Evolutionary conservation across 2,329 filamentous ascomycete species (phyloP).

Genomic region (Dactylellina cionopaga): DNA sequence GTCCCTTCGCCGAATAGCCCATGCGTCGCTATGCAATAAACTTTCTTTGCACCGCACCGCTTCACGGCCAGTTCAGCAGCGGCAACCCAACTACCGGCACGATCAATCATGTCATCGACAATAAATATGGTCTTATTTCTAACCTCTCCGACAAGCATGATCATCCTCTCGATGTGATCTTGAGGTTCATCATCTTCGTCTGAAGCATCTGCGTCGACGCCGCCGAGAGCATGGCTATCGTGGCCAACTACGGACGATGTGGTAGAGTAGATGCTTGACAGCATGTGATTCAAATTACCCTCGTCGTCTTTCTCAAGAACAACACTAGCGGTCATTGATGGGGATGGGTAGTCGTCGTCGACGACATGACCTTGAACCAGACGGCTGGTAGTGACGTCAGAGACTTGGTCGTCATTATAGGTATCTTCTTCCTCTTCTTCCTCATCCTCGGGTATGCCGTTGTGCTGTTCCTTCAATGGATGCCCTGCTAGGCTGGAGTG

Average conservation of each 20-base stretch:
- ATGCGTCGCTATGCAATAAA: constrained; percentile 97
- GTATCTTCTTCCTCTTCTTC: constrained; percentile 63
- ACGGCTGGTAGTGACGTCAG: constrained; percentile 89
- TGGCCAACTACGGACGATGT: constrained; percentile 77
- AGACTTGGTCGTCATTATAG: constrained; percentile 82
- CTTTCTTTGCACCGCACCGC: constrained; percentile 86
- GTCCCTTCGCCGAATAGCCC: constrained; percentile 91
- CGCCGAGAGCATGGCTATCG: constrained; percentile 77
- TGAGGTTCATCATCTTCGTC: constrained; percentile 95
- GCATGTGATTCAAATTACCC: constrained; percentile 82
- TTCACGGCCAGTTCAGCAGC: constrained; percentile 97
- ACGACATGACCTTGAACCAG: constrained; percentile 95
- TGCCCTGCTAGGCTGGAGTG: constrained; percentile 28
- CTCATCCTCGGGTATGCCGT: constrained; percentile 35
- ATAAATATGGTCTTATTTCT: constrained; percentile 88
- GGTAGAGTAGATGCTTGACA: constrained; percentile 79
- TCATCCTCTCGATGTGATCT: constrained; percentile 86
- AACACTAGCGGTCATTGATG: constrained; percentile 70
- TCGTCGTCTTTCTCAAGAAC: constrained; percentile 65
- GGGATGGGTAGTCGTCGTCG: constrained; percentile 88
- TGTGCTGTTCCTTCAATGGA: constrained; percentile 47
- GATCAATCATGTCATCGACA: constrained; percentile 99
- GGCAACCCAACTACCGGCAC: constrained; percentile 94
- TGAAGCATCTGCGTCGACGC: constrained; percentile 83
- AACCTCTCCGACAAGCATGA: constrained; percentile 96